phyloP scores from a whole-genome alignment of 2,329 filamentous ascomycete genomes.

The Hymenoscyphus salicellus region DNA sequence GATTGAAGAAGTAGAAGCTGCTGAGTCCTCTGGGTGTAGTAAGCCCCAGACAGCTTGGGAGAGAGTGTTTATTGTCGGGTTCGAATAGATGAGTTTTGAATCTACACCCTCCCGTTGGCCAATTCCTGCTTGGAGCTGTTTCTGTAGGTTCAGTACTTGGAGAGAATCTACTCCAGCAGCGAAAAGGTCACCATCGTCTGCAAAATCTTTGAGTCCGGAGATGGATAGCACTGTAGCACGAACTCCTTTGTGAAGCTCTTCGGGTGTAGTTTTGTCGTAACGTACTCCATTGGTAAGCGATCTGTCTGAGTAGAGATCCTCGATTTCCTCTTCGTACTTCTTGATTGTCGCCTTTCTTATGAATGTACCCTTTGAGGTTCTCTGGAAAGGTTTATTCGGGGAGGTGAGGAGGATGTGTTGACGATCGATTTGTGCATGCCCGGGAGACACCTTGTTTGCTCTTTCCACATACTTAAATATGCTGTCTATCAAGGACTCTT shows the following conservation, averaged over 20 bases:
- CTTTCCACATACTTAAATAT: constrained; percentile 21
- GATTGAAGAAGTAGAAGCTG: background rate
- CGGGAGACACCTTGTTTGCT: constrained; percentile 21
- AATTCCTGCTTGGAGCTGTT: too few relatives aligned
- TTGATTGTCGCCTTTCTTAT: constrained; percentile 10
- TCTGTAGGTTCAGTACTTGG: background rate
- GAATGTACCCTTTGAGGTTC: constrained; percentile 18
- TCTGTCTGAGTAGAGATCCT: constrained; percentile 10
- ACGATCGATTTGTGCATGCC: constrained; percentile 18
- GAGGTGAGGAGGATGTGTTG: constrained; percentile 13
- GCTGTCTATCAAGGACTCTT: constrained; percentile 11
- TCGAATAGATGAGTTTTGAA: background rate
- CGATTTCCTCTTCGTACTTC: constrained; percentile 16
- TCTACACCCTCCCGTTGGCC: background rate
- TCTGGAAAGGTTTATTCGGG: constrained; percentile 14
- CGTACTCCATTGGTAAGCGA: too few relatives aligned
- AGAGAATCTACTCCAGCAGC: background rate
- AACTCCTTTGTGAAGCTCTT: too few relatives aligned
- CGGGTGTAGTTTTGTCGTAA: too few relatives aligned
- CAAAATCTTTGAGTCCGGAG: background rate
- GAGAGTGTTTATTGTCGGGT: background rate
- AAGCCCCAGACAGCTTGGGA: background rate
- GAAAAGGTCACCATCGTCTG: background rate
- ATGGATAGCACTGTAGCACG: too few relatives aligned
- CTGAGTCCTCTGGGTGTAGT: background rate